Conservation (phyloP, 2,329 filamentous ascomycete genomes). For the Diplocarpon rosae region DNA sequence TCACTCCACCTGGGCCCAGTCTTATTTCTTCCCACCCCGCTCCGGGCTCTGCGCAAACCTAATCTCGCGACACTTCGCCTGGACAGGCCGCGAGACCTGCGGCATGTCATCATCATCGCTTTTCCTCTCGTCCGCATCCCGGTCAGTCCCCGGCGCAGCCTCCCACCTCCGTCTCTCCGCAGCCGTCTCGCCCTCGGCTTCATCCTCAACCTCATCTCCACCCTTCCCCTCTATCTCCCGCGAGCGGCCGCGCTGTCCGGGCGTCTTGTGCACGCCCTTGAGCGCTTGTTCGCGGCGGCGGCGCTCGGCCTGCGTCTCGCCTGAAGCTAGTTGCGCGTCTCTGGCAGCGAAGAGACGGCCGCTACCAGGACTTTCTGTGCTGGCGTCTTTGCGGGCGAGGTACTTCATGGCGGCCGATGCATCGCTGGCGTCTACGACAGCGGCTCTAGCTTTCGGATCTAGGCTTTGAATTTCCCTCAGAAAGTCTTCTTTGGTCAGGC, state of each 20-base stretch:
- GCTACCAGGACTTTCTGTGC: constrained; percentile 15
- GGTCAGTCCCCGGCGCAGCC: constrained; percentile 51
- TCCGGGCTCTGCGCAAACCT: constrained; percentile 28
- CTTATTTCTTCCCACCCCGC: constrained; percentile 12
- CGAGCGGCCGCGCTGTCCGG: constrained; percentile 10
- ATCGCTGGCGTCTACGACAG: constrained; percentile 22
- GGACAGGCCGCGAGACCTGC: constrained; percentile 21
- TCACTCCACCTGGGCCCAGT: not conserved
- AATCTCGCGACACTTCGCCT: constrained; percentile 22
- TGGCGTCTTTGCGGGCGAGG: constrained; percentile 23
- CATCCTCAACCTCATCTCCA: constrained; percentile 23
- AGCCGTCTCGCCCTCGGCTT: constrained; percentile 45
- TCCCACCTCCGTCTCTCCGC: constrained; percentile 64
- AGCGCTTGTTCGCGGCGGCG: constrained; percentile 49
- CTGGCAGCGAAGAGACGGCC: constrained; percentile 30
- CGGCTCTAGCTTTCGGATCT: constrained; percentile 46
- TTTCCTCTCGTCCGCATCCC: constrained; percentile 13
- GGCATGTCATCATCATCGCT: constrained; percentile 24
- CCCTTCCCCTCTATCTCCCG: not conserved
- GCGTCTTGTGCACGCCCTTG: constrained; percentile 31
- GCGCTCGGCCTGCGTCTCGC: constrained; percentile 61
- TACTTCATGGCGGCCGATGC: constrained; percentile 24
- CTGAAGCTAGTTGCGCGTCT: constrained; percentile 11
- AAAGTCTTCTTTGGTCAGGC: constrained; percentile 75
- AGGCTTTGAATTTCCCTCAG: constrained; percentile 62